Evolutionary conservation across 352 stramenopile species (phyloP).

Genomic region (Phytophthora citrophthora): DNA sequence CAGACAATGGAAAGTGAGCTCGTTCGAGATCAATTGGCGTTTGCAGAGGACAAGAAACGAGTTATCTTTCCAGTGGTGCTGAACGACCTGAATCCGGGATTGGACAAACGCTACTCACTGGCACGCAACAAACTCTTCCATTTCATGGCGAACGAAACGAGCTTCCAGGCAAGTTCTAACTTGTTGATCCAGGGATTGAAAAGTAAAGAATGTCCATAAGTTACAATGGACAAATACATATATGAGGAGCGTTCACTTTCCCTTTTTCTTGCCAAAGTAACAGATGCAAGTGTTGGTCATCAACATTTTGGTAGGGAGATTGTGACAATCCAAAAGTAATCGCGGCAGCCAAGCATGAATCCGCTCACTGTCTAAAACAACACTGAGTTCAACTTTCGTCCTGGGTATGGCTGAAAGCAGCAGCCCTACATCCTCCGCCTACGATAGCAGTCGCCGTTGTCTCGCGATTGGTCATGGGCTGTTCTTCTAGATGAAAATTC

Average conservation of each 20-base stretch:
- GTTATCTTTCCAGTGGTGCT: background rate
- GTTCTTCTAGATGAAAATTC: conserved; percentile 8
- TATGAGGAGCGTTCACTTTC: too few relatives aligned
- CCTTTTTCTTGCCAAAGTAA: too few relatives aligned
- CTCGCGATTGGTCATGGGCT: background rate
- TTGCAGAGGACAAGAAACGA: background rate
- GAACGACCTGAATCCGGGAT: background rate
- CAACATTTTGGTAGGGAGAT: too few relatives aligned
- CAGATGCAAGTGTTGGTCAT: too few relatives aligned
- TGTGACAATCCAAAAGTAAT: too few relatives aligned
- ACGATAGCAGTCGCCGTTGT: background rate
- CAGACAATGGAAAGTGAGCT: too few relatives aligned
- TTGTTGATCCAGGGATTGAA: background rate
- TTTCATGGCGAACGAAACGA: background rate
- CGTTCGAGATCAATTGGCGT: background rate
- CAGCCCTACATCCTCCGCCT: background rate
- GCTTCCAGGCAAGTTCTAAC: background rate
- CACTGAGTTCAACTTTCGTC: background rate
- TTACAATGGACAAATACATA: too few relatives aligned
- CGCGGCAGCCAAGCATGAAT: too few relatives aligned
- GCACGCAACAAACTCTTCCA: background rate
- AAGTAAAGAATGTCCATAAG: too few relatives aligned
- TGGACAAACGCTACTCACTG: background rate
- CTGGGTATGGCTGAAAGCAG: background rate
- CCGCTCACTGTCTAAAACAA: too few relatives aligned